phyloP scores from a whole-genome alignment of 305 asterid genomes.

The Fraxinus ornus region DNA sequence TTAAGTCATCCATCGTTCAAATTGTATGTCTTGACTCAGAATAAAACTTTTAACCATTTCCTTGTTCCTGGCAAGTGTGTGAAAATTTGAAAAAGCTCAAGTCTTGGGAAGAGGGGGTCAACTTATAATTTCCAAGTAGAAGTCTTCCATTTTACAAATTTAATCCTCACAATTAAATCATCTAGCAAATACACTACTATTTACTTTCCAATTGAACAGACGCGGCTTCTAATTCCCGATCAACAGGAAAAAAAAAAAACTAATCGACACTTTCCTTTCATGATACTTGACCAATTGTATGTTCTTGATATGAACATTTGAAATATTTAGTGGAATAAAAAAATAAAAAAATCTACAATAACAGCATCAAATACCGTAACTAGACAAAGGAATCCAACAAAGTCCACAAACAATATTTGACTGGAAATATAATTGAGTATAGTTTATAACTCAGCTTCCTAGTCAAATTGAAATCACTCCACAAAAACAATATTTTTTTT shows the following conservation, averaged over 20 bases:
- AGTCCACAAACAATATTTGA: slow-evolving; percentile 25
- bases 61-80: background rate
- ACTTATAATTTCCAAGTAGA: slow-evolving; percentile 25
- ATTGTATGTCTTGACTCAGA: background rate
- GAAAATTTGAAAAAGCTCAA: background rate
- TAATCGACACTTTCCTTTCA: background rate
- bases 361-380: slow-evolving; percentile 19
- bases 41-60: slow-evolving; percentile 3
- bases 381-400: slow-evolving; percentile 12
- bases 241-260: background rate
- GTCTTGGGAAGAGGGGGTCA: slow-evolving; percentile 22
- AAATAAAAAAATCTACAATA: background rate
- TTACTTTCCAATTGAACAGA: slow-evolving; percentile 5
- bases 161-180: background rate
- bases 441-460: slow-evolving; percentile 7
- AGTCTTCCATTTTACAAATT: slow-evolving; percentile 11
- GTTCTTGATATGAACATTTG: background rate
- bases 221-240: background rate
- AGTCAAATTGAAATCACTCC: slow-evolving; percentile 23
- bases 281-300: background rate
- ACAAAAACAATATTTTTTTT: background rate
- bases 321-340: background rate
- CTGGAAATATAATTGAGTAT: slow-evolving; percentile 9
- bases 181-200: slow-evolving; percentile 6
- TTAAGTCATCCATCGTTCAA: background rate